Conservation (phyloP, 2,329 filamentous ascomycete species). For the Beauveria australis region DNA sequence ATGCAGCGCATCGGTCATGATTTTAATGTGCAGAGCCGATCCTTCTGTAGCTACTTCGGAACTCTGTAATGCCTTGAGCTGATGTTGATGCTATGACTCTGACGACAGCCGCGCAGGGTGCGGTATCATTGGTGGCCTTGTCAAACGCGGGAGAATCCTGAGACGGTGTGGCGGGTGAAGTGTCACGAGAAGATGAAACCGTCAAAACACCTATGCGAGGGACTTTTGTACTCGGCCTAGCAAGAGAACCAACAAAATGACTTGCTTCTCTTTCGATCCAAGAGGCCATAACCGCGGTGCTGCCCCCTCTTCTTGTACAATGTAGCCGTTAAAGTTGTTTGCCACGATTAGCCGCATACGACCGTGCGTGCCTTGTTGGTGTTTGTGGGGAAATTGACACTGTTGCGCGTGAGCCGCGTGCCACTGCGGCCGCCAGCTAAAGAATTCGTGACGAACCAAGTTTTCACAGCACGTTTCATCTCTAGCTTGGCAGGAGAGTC, state of each 20-base stretch:
- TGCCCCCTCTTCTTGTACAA: no score
- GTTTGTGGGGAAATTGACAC: no score
- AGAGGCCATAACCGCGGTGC: no score
- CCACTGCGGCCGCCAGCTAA: no score
- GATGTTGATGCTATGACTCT: not conserved
- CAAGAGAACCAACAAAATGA: no score
- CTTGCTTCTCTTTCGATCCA: no score
- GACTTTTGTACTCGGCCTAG: no score
- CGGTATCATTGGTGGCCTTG: not conserved
- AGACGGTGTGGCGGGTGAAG: not conserved
- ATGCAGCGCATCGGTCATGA: not conserved
- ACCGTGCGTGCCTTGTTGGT: no score
- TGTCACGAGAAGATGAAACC: not conserved
- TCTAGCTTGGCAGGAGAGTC: not conserved
- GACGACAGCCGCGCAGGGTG: not conserved
- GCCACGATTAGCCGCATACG: no score
- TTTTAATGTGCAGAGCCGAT: not conserved
- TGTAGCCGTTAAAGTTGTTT: no score
- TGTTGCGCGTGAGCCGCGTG: no score
- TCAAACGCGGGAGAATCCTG: not conserved
- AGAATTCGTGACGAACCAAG: not conserved
- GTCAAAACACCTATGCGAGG: not conserved
- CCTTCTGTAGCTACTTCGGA: not conserved
- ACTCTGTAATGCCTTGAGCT: not conserved
- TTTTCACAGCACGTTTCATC: not conserved